Evolutionary conservation across 108 stramenopile genomes (phyloP).

Genomic region (Conticribra guillardii): DNA sequence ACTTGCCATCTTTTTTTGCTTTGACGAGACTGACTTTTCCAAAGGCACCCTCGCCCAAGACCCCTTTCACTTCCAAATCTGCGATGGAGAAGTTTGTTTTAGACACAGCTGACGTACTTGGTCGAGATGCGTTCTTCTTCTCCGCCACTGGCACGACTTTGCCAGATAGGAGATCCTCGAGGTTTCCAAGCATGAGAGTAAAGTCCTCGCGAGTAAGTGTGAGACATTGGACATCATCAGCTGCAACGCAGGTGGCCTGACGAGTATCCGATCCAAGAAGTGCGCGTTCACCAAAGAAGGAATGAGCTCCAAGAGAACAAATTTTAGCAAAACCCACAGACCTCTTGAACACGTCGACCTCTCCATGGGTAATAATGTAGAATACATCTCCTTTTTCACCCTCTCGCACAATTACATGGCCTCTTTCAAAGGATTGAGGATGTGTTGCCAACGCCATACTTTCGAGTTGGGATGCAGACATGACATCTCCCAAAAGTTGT

Average conservation of each 20-base stretch:
- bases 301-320: slow-evolving; percentile 61
- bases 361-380: slow-evolving; percentile 77
- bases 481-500: slow-evolving; percentile 47
- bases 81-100: background rate
- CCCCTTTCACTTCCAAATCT: slow-evolving; percentile 20
- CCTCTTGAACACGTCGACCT: slow-evolving; percentile 55
- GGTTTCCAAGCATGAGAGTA: slow-evolving; percentile 57
- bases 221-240: slow-evolving; percentile 42
- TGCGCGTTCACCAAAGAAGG: slow-evolving; percentile 85
- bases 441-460: slow-evolving; percentile 62
- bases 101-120: background rate
- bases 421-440: slow-evolving; percentile 56
- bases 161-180: slow-evolving; percentile 61
- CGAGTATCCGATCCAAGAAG: slow-evolving; percentile 63
- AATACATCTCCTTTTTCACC: slow-evolving; percentile 90
- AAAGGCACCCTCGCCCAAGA: slow-evolving; percentile 52
- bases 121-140: background rate
- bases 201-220: slow-evolving; percentile 63
- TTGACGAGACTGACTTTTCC: slow-evolving; percentile 40
- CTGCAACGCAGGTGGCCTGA: slow-evolving; percentile 68
- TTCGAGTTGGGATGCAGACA: slow-evolving; percentile 55
- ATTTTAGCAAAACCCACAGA: slow-evolving; percentile 31
- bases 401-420: slow-evolving; percentile 79
- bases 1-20: slow-evolving; percentile 10
- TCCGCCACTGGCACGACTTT: background rate